Conservation (phyloP, 1,284 basidiomycete genomes). For the Tylopilus sp. region DNA sequence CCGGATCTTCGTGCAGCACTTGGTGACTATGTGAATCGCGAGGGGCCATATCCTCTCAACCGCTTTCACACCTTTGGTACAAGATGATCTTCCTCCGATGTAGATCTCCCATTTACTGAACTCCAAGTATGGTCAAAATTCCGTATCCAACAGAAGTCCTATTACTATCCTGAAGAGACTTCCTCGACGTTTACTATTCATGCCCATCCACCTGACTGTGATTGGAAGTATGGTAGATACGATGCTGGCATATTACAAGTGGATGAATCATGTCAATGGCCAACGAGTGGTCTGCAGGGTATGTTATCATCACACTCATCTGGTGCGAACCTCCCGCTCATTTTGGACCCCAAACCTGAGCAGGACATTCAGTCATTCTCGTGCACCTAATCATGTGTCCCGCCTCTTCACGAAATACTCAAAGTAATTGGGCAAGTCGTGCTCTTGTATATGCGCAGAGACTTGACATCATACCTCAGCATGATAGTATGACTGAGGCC, state of each 20-base stretch:
- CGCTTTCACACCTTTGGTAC: slow-evolving; percentile 9
- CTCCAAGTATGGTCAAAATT: slow-evolving; percentile 18
- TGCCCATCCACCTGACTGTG: slow-evolving; percentile 25
- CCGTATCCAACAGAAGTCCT: slow-evolving; percentile 11
- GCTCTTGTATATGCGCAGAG: neutral
- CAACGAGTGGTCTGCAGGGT: slow-evolving; percentile 40
- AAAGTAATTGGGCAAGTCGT: neutral
- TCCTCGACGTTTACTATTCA: neutral
- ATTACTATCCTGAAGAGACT: neutral
- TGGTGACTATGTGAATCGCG: slow-evolving; percentile 32
- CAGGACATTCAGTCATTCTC: slow-evolving; percentile 39
- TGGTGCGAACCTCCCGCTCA: neutral
- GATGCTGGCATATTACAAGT: slow-evolving; percentile 38
- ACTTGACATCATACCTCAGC: neutral
- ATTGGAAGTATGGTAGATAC: slow-evolving; percentile 7
- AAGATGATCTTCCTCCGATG: slow-evolving; percentile 1
- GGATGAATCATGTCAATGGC: slow-evolving; percentile 31
- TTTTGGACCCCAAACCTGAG: slow-evolving; percentile 7
- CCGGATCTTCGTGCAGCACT: slow-evolving; percentile 42
- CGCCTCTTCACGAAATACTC: slow-evolving; percentile 6
- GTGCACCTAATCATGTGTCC: slow-evolving; percentile 40
- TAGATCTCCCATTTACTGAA: slow-evolving; percentile 11
- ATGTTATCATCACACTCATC: neutral
- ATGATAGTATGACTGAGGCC: slow-evolving; percentile 12
- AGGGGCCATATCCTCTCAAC: neutral